Conservation (phyloP, 2,329 filamentous ascomycete genomes). For the Fusarium austroafricanum region DNA sequence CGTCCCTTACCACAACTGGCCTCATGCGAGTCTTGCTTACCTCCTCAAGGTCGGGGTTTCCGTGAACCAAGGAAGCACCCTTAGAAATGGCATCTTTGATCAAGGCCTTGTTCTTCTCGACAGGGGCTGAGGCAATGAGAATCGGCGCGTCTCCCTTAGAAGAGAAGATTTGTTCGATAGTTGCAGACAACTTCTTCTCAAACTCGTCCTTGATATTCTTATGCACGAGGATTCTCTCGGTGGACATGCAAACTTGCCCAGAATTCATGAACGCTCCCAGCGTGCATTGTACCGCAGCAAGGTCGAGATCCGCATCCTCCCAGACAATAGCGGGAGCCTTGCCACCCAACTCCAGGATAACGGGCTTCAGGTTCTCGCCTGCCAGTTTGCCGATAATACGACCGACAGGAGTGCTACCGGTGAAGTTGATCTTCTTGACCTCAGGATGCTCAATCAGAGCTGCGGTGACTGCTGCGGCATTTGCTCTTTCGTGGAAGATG, state of each 20-base stretch:
- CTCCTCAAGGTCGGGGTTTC: constrained; percentile 51
- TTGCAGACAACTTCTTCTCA: constrained; percentile 54
- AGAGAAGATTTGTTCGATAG: constrained; percentile 58
- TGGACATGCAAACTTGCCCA: constrained; percentile 89
- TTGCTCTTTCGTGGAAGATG: constrained; percentile 72
- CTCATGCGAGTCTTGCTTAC: constrained; percentile 60
- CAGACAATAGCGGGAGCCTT: constrained; percentile 84
- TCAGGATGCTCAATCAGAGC: constrained; percentile 73
- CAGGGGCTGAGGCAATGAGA: constrained; percentile 74
- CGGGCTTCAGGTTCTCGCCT: constrained; percentile 80
- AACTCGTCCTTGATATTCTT: constrained; percentile 60
- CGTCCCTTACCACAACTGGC: constrained; percentile 74
- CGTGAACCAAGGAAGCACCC: constrained; percentile 67
- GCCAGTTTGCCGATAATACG: constrained; percentile 76
- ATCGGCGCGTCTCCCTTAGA: constrained; percentile 74
- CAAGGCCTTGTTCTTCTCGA: constrained; percentile 73
- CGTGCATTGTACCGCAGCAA: constrained; percentile 75
- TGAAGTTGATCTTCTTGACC: constrained; percentile 88
- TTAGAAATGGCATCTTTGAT: constrained; percentile 75
- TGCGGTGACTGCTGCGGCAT: constrained; percentile 75
- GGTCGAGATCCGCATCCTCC: constrained; percentile 80
- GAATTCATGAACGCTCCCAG: constrained; percentile 77
- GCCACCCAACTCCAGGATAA: constrained; percentile 84
- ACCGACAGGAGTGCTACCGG: constrained; percentile 79
- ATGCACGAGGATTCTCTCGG: constrained; percentile 76